phyloP scores from a whole-genome alignment of 352 stramenopile genomes.

The Globisporangium polare region DNA sequence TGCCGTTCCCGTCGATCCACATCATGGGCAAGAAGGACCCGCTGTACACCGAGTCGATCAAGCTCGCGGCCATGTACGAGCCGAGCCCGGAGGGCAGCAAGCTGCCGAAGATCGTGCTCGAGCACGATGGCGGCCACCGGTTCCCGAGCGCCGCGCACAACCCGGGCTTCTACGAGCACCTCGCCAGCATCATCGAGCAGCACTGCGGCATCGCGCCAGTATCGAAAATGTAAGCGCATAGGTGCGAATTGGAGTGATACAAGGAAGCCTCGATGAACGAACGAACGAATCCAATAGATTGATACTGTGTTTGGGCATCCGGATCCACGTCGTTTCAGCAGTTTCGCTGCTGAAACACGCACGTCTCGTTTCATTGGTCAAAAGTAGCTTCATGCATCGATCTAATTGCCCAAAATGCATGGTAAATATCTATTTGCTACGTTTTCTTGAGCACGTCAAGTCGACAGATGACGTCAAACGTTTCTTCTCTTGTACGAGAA shows the following conservation, averaged over 20 bases:
- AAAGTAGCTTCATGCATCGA: neutral
- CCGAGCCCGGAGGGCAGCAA: constrained; percentile 16
- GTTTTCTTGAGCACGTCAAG: constrained; percentile 10
- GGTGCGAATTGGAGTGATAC: too few relatives aligned
- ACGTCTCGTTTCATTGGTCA: neutral
- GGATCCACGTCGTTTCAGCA: too few relatives aligned
- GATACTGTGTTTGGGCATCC: neutral
- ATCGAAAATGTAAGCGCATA: constrained; percentile 1
- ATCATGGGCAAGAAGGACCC: constrained; percentile 37
- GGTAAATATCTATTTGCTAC: neutral
- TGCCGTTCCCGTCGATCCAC: constrained; percentile 53
- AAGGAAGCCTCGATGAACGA: too few relatives aligned
- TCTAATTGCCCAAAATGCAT: neutral
- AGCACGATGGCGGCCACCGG: constrained; percentile 36
- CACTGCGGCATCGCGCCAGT: constrained; percentile 11
- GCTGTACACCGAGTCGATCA: constrained; percentile 23
- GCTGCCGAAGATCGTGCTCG: constrained; percentile 26
- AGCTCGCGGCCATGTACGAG: constrained; percentile 32
- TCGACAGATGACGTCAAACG: constrained; percentile 10
- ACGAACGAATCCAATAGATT: neutral
- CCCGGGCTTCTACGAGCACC: constrained; percentile 16
- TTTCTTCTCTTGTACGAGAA: neutral
- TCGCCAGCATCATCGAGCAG: constrained; percentile 14
- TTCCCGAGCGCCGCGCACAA: constrained; percentile 24
- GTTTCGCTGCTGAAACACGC: too few relatives aligned